Base-by-base conservation (phyloP, 1,284 basidiomycete genomes). In the Ustilago shanxiensis region DNA sequence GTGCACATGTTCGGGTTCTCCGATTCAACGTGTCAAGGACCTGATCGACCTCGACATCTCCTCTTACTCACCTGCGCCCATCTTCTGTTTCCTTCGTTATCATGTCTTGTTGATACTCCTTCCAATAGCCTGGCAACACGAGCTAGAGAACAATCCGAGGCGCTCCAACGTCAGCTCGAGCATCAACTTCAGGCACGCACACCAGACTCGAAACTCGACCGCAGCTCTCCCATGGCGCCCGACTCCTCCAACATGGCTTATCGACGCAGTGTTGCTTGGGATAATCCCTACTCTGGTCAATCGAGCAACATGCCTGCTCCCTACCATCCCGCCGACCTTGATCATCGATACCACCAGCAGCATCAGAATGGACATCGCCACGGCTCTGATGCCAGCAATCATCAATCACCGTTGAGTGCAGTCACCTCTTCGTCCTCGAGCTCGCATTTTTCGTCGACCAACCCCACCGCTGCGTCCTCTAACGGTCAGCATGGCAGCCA, bases 331-430 rank as follows among this genome's bases (percentile, higher is more conserved):
- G n/a, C 29, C 10, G 47, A 62, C 14, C 13, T 33, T 8, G 65
- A 67, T 2, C 39, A 35, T n/a, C 47, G 50, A 10, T 26, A 49
- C 24, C 47, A 11, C 14, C 47, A 49, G 11, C 45, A 47, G 11
- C 47, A 49, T 3, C 47, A 49, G 26, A 47, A 51, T 22, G 37
- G 60, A 22, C 57, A 60, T 7, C 72, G 72, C 8, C 66, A 66
- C 29, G 63, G 67, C n/a, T 75, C 72, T 10, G 67, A 75, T 18
- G 67, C 52, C n/a, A 70, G 63, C 72, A 75, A 66, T 22, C 66
- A 70, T 18, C 68, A 68, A 35, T 76, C 68, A 20, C 73, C 73
- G 11, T 54, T 56, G 20, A 76, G 73, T 45, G 68, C 65, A 1
- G 50, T 39, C 22, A 63, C 73, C 2, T 58, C 68, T 1, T 65